Evolutionary conservation across 2,329 filamentous ascomycete species (phyloP), one percentile per base, ranked within the genome.

Genomic region (Ascochyta fabae): DNA sequence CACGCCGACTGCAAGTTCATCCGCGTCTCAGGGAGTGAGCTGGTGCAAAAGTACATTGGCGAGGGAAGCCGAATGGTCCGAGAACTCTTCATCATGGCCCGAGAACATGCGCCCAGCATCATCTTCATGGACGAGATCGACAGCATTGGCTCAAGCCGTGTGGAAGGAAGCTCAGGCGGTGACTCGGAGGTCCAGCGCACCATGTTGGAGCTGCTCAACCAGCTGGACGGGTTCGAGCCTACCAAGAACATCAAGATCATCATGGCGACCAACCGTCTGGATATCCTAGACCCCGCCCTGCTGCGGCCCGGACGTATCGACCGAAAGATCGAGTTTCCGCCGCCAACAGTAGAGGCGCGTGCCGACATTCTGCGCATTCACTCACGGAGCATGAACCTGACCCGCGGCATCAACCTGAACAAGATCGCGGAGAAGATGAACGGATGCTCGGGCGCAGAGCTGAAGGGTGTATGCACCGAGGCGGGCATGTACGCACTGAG

Each of bases 101-200:
- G 95, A 78, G 95, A 99, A 76, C 95, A 99, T 70, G 95, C 95
- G 1, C 95, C 95, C 22, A 96, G 91, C 65, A 99, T 99, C 79
- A 99, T 99, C 79, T 99, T 99, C 83, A 99, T 99, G 95, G 95
- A 99, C 77, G 95, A 99, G 79, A 98, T 99, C 78, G 95, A 99
- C 82, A 96, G 91, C 67, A 99, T 99, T 78, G 95, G 95, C 62
- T 97, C 93, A 31, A 96, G 92, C 58, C 91, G 95, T 79, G 94
- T 99, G 49, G 95, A 99, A 75, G 94, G 94, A 24, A 96, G 91
- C 55, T 96, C 91, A 19, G 93, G 93, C 48, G 95, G 95, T 72
- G 95, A 99, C 75, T 97, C 93, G 1, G 95, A 99, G 79, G 95
- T 99, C 48, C 95, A 99, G 81, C 89, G 95, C 71, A 99, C 95